A percentile compares a stretch with the other conserved stretches of the same genome.
These are phyloP conservation scores for Phytophthora citrophthora DNA, from an alignment of 352 stramenopile species.

Conservation along the genomic window DNA sequence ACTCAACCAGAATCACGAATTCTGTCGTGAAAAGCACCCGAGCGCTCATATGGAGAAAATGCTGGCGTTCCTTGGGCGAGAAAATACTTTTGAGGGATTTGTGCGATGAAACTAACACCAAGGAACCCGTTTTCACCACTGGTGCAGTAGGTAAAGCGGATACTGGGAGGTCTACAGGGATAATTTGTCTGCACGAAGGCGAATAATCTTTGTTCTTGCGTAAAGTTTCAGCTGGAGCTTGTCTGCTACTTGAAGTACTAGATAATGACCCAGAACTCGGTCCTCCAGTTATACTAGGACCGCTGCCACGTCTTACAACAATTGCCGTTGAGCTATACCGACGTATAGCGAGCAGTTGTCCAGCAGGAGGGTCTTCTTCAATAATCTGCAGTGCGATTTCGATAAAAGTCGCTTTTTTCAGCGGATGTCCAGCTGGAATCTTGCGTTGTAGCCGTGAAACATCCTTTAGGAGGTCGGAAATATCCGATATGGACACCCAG, in stretches of 20 bases:
- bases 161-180: neutral
- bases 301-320: neutral
- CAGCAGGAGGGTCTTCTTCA: slow-evolving; percentile 11
- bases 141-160: neutral
- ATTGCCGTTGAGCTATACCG: neutral
- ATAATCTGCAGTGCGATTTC: slow-evolving; percentile 29
- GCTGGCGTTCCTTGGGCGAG: slow-evolving; percentile 3
- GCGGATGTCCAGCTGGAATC: slow-evolving; percentile 16
- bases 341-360: neutral
- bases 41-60: slow-evolving; percentile 20
- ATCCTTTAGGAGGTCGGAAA: slow-evolving; percentile 1
- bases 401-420: slow-evolving; percentile 21
- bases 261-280: neutral
- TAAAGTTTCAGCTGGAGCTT: neutral
- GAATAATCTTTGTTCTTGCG: no score
- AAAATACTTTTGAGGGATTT: slow-evolving; percentile 9
- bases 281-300: neutral
- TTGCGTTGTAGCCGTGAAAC: neutral
- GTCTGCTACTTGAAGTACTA: neutral
- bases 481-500: slow-evolving; percentile 24
- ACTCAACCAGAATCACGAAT: slow-evolving; percentile 43
- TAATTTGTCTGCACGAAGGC: neutral
- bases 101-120: neutral
- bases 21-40: slow-evolving; percentile 41
- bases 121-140: neutral